Conservation (phyloP, 192 early-diverging fungal genomes). For the Coemansia sp. region DNA sequence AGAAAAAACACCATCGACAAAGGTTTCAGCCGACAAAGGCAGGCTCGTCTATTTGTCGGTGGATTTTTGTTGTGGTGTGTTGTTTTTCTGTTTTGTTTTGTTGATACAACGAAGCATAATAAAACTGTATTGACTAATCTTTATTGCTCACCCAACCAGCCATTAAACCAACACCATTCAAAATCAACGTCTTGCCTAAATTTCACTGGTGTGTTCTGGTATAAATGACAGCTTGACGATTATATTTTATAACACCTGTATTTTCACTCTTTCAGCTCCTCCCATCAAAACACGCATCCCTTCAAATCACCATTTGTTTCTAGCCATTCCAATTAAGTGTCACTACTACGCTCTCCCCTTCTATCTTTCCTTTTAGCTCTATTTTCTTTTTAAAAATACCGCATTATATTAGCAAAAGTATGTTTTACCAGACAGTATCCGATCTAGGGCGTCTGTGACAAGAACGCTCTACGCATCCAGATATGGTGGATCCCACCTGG, state of each 20-base stretch:
- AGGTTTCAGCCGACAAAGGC: neutral
- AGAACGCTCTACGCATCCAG: no score
- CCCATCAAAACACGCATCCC: neutral
- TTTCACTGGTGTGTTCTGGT: neutral
- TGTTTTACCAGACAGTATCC: neutral
- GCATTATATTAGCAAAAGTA: neutral
- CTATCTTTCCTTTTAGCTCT: no score
- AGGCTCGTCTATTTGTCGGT: neutral
- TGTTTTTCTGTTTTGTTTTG: neutral
- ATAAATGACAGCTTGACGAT: neutral
- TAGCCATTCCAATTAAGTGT: neutral
- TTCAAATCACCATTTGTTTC: neutral
- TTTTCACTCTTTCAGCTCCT: neutral
- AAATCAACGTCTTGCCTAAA: neutral
- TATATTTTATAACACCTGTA: neutral
- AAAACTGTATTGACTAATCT: neutral
- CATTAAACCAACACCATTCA: neutral
- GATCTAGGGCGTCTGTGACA: no score
- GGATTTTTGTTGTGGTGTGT: neutral
- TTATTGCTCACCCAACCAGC: neutral
- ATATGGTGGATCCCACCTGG: no score
- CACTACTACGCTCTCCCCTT: neutral
- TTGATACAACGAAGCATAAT: neutral
- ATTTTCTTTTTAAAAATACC: neutral
- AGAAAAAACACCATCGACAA: neutral